A percentile compares a stretch with the other conserved stretches of the same genome.
These are phyloP conservation scores for Beverwykella pulmonaria DNA, from an alignment of 495 filamentous ascomycete genomes.

Conservation along the genomic window DNA sequence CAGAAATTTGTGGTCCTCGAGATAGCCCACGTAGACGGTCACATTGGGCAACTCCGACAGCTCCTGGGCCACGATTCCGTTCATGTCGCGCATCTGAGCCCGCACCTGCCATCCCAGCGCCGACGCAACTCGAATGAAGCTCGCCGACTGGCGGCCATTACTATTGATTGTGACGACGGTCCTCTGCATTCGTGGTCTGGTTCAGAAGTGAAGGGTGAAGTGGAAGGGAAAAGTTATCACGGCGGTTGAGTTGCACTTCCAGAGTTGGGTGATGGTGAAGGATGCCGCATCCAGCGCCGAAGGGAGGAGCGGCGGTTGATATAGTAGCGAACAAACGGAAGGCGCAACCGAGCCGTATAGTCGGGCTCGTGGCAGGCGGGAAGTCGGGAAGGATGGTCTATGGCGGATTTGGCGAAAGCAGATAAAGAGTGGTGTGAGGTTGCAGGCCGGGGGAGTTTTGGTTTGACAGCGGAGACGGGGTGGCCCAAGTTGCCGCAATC, in stretches of 20 bases:
- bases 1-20: constrained; percentile 75
- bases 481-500: constrained; percentile 22
- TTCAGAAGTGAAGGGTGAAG: not conserved
- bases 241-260: too few relatives aligned
- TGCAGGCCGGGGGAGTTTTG: not conserved
- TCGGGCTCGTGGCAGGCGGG: constrained; percentile 1
- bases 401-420: constrained; percentile 21
- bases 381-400: not conserved
- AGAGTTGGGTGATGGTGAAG: constrained; percentile 1
- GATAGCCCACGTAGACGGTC: constrained; percentile 74
- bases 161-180: constrained; percentile 92
- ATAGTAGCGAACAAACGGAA: constrained; percentile 16
- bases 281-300: constrained; percentile 20
- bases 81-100: constrained; percentile 81
- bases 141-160: constrained; percentile 89
- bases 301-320: constrained; percentile 10
- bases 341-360: not conserved
- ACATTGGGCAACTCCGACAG: constrained; percentile 80
- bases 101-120: constrained; percentile 89
- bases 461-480: constrained; percentile 20
- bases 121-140: constrained; percentile 85
- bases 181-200: constrained; percentile 45
- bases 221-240: not conserved
- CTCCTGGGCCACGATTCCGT: constrained; percentile 81
- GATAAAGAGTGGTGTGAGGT: constrained; percentile 32